Evolutionary conservation across 805 yeast genomes (phyloP), one percentile per base, ranked within the genome.

Genomic region (Saccharomycopsis capsularis): DNA sequence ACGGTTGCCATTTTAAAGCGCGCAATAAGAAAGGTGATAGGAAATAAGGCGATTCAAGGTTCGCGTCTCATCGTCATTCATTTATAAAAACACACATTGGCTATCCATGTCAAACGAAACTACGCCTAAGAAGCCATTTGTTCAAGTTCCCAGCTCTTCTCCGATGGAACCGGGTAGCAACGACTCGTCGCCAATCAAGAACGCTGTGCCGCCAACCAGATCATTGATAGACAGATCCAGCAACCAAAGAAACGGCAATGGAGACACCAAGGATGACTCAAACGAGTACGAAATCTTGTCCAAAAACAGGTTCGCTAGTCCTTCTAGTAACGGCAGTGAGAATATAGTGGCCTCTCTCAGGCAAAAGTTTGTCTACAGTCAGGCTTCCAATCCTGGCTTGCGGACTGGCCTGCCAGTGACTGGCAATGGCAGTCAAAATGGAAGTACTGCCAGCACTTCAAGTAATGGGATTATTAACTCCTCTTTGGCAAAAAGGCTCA

Each of bases 141-240:
- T 52, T 25, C 55, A 52, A 42, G 53, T 52, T 3, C 55, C 55
- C 25, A 42, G 43, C 40, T 49, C 52, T 4, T 45, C 48, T 22
- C 52, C 52, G 23, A 41, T 47, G 13, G 45, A 16, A 22, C 44
- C 37, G 29, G 40, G 52, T 18, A 47, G 52, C 29, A 30, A 34
- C 22, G 54, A 51, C 5, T 6, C 35, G 9, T 51, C 54, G 25
- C 54, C 54, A 4, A 19, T 44, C 29, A 44, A 42, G 16, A n/a
- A 11, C 37, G 16, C 15, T 24, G 7, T 37, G 35, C 52, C 52
- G 25, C 51, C 51, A 5, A 18, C 44, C 35, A 43, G 52, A 36
- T 21, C 41, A 11, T 18, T 41, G 39, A 47, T 47, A 22, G 51
- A 47, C n/a, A 7, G 15, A 21, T n/a, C n/a, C n/a, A n/a, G n/a